Percentiles rank a stretch among this genome's conserved stretches.
Conservation (phyloP, 495 filamentous ascomycete species). For the Xylaria grammica region DNA sequence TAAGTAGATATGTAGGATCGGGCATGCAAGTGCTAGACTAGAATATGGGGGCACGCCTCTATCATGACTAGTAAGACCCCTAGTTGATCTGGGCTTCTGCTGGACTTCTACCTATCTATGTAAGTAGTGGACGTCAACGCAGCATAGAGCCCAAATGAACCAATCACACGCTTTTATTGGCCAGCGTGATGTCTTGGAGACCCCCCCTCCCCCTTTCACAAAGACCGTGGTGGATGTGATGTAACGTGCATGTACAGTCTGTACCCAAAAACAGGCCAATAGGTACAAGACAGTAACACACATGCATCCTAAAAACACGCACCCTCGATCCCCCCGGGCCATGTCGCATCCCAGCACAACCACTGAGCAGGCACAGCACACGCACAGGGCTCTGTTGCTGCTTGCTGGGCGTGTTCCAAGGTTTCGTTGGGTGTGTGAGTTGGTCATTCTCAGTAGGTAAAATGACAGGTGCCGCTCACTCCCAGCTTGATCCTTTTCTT, state of each 20-base stretch:
- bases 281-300: conserved; percentile 20
- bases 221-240: conserved; percentile 19
- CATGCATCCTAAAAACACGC: not conserved
- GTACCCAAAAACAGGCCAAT: not conserved
- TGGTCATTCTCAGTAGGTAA: conserved; percentile 25
- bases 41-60: conserved; percentile 13
- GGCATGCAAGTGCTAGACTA: not conserved
- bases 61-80: conserved; percentile 4
- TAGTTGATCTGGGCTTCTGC: not conserved
- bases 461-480: conserved; percentile 27
- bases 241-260: conserved; percentile 13
- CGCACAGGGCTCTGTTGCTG: not conserved
- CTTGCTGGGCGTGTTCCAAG: conserved; percentile 13
- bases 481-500: conserved; percentile 37
- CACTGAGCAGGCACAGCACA: conserved; percentile 23
- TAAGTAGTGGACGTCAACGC: too few species aligned
- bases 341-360: not conserved
- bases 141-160: not conserved
- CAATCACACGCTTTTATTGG: conserved; percentile 10
- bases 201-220: too few species aligned
- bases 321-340: too few species aligned
- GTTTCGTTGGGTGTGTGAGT: conserved; percentile 15
- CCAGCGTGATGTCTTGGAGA: conserved; percentile 27
- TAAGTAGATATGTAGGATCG: too few species aligned
- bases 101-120: too few species aligned